phyloP scores from a whole-genome alignment of 148 eudicot species.

The Silene uniflora region DNA sequence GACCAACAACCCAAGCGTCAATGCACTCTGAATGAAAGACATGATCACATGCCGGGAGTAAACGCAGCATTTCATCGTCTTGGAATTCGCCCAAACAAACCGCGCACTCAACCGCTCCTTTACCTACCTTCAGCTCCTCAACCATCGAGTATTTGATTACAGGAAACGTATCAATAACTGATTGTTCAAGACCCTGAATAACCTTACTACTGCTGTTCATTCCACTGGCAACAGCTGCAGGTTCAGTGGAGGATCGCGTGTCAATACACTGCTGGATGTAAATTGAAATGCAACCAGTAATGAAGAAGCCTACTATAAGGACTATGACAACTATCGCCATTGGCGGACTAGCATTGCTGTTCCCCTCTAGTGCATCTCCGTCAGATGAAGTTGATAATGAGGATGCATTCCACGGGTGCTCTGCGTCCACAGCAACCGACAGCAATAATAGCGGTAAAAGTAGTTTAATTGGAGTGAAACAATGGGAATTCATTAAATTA shows the following conservation, averaged over 20 bases:
- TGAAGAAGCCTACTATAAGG: slow-evolving; percentile 30
- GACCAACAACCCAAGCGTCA: slow-evolving; percentile 41
- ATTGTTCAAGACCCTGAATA: slow-evolving; percentile 25
- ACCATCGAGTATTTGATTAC: slow-evolving; percentile 31
- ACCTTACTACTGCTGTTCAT: background rate
- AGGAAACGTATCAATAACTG: slow-evolving; percentile 33
- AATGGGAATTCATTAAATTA: too few relatives aligned
- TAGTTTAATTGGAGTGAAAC: background rate
- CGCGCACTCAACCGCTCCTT: slow-evolving; percentile 45
- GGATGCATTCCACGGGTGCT: background rate
- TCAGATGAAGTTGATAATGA: background rate
- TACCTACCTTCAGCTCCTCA: slow-evolving; percentile 33
- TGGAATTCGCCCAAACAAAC: slow-evolving; percentile 44
- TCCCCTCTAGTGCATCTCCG: background rate
- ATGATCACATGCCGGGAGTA: slow-evolving; percentile 46
- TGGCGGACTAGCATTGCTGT: slow-evolving; percentile 20
- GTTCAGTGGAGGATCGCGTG: background rate
- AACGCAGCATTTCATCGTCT: slow-evolving; percentile 30
- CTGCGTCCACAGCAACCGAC: slow-evolving; percentile 6
- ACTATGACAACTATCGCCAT: slow-evolving; percentile 24
- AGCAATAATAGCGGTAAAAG: slow-evolving; percentile 8
- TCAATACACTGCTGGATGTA: slow-evolving; percentile 36
- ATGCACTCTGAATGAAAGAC: slow-evolving; percentile 50
- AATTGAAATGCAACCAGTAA: slow-evolving; percentile 29
- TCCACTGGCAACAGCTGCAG: background rate